Evolutionary conservation across 1,284 basidiomycete genomes (phyloP).

Genomic region (Laetiporus sulphureus): DNA sequence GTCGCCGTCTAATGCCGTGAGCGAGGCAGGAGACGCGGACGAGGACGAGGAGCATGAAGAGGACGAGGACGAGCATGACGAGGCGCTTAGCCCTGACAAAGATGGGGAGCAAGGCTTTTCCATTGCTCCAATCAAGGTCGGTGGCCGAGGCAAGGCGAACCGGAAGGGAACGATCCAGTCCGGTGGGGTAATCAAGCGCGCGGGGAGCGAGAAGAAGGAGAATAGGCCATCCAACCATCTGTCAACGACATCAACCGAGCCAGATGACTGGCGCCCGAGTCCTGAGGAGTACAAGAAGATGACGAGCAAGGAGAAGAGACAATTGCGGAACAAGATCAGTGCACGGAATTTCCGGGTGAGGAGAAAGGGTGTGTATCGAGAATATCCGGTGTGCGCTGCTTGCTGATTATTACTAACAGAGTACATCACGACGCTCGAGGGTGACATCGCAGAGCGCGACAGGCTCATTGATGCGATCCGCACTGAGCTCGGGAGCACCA

Average conservation of each 20-base stretch:
- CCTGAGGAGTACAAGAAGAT: conserved; percentile 96
- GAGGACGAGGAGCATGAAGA: conserved; percentile 21
- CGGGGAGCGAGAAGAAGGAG: conserved; percentile 29
- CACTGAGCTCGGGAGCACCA: conserved; percentile 74
- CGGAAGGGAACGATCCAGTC: conserved; percentile 66
- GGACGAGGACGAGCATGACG: conserved; percentile 18
- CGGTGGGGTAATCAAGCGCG: conserved; percentile 65
- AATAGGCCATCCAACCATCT: conserved; percentile 27
- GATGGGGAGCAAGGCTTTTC: conserved; percentile 9
- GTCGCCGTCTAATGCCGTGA: conserved; percentile 29
- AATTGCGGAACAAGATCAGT: conserved; percentile 94
- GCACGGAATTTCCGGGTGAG: conserved; percentile 92
- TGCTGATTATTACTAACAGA: conserved; percentile 39
- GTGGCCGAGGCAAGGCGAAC: conserved; percentile 50
- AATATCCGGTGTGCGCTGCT: background rate
- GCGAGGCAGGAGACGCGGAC: conserved; percentile 23
- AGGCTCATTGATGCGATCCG: conserved; percentile 84
- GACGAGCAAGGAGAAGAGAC: conserved; percentile 92
- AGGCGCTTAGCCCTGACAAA: conserved; percentile 14
- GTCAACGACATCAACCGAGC: conserved; percentile 40
- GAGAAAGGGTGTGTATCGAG: conserved; percentile 64
- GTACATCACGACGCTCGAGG: conserved; percentile 91
- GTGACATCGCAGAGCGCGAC: conserved; percentile 91
- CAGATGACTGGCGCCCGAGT: conserved; percentile 76
- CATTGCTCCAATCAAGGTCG: conserved; percentile 42